Base-by-base conservation (phyloP, 805 yeast species). In the Jamesozyma piceae region DNA sequence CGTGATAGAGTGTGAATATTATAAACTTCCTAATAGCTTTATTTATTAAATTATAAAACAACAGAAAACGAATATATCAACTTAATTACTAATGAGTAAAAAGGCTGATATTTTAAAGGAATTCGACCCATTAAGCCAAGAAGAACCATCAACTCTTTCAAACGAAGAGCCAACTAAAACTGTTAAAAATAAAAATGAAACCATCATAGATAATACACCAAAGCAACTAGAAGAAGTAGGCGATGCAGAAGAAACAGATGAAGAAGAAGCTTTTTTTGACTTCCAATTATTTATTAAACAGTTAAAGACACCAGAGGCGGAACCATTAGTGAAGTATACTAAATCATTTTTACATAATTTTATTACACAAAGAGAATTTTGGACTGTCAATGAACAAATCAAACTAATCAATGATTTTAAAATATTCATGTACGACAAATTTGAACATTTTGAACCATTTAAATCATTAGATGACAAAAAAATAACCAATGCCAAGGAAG, bases 281-380 rank as follows among this genome's bases (percentile, higher is more conserved):
- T 92, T 90, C 60, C 95, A 86, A 57, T 63, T 72, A 20, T 92
- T 92, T 57, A 68, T 88, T 32, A 69, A 71, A 11, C 84, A 82
- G 50, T 71, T 92, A 50, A 79, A 82, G 45, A 72, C 75, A 41
- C 81, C 79, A 49, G 71, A 73, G 42, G 96, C 97, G 4, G 95
- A 86, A 44, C 97, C 97, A 0, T 74, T 88, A 30, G 88, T 89
- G 5, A 74, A 86, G 44, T 92, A 90, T 56, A 75, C 89, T 33
- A 78, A 82, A 52, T 86, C 95, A 2, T 94, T 92, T 53, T 64
- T 94, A 36, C 74, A 71, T 35, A 90, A 87, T 43, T 92, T 90
- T 50, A 49, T 49, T 3, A 53, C 57, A 40, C 68, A 74, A 38
- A 75, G 79, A 47, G 77, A 74, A 39, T 68, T 73, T 2, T 86